A percentile compares a stretch with the other conserved stretches of the same genome.
These are phyloP conservation scores for peach (Prunus persica) DNA, from an alignment of 306 rosid species.

Conservation along the genomic window DNA sequence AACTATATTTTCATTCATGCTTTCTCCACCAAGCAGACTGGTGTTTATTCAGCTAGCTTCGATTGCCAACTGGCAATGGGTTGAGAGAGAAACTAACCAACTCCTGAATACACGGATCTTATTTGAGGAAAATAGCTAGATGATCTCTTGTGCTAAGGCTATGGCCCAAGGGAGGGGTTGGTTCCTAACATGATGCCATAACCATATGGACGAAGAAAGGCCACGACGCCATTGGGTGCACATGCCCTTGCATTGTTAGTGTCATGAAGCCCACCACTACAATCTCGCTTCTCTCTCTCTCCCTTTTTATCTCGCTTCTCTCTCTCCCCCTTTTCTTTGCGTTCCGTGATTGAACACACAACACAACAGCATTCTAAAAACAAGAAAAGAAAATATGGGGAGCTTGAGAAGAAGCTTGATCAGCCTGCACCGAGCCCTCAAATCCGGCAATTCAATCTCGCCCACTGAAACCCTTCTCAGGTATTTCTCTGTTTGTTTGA, in stretches of 20 bases:
- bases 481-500: constrained; percentile 19
- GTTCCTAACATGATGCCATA: background rate
- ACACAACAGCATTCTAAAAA: background rate
- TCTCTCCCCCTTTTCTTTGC: background rate
- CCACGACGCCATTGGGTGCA: constrained; percentile 5
- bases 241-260: background rate
- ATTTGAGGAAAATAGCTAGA: no score
- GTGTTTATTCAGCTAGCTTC: no score
- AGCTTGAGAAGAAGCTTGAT: constrained; percentile 38
- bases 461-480: constrained; percentile 17
- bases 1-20: no score
- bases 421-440: constrained; percentile 33
- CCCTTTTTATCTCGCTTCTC: no score
- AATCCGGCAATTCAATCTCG: constrained; percentile 14
- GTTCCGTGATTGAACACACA: background rate
- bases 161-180: no score
- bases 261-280: background rate
- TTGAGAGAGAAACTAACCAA: no score
- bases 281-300: background rate
- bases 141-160: no score
- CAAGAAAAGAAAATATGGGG: constrained; percentile 32
- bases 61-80: no score
- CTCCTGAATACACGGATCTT: no score
- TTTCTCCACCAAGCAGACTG: no score
- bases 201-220: constrained; percentile 8